phyloP scores from a whole-genome alignment of 2,329 filamentous ascomycete genomes.

The Trichoderma aggressivum region DNA sequence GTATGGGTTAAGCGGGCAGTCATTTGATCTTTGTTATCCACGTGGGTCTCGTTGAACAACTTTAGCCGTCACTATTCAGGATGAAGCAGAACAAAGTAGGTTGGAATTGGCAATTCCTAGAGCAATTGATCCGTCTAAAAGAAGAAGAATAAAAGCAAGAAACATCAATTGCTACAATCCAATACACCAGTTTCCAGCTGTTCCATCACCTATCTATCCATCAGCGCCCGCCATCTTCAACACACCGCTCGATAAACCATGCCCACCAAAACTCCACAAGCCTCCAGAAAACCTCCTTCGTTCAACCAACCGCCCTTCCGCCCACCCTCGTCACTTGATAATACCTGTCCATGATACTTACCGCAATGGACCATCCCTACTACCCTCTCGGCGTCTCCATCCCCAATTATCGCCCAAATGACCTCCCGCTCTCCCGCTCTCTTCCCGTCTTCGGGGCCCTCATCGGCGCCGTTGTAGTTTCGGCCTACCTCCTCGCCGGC shows the following conservation, averaged over 20 bases:
- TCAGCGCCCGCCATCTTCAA: background rate
- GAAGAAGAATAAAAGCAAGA: background rate
- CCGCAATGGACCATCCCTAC: conserved; percentile 42
- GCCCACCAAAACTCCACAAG: background rate
- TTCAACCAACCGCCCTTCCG: background rate
- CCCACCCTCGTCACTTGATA: background rate
- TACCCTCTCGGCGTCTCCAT: conserved; percentile 44
- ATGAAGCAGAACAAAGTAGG: background rate
- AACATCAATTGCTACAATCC: background rate
- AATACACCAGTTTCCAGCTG: background rate
- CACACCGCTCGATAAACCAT: background rate
- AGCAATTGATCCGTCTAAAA: background rate
- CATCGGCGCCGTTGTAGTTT: conserved; percentile 35
- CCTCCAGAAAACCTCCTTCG: background rate
- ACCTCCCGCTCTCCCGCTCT: conserved; percentile 37
- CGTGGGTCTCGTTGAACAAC: background rate
- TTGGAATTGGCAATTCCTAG: background rate
- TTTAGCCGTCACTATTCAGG: background rate
- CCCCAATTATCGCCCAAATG: conserved; percentile 45
- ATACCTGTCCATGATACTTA: background rate
- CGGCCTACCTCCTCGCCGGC: conserved; percentile 27
- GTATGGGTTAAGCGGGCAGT: background rate
- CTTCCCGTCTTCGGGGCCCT: conserved; percentile 36
- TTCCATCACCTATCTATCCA: background rate
- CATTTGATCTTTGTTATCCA: background rate